Conservation (phyloP, 2,329 filamentous ascomycete genomes). For the Cercospora sesami region DNA sequence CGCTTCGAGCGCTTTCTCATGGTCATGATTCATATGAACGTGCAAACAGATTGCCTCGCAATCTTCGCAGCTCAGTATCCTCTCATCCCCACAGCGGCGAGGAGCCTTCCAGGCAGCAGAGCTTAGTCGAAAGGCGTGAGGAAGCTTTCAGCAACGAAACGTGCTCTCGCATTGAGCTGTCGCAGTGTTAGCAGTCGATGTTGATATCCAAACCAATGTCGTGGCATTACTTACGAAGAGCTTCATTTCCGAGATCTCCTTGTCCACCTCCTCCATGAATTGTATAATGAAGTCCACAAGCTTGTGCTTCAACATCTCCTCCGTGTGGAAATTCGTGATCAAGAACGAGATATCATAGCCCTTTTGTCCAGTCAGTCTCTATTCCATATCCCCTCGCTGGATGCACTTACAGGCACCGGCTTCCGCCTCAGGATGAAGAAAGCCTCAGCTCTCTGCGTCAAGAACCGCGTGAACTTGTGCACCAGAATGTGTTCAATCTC, state of each 20-base stretch:
- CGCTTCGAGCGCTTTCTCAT: background rate
- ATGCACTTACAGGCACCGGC: conserved; percentile 73
- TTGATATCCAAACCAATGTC: background rate
- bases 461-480: conserved; percentile 96
- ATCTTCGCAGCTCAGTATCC: background rate
- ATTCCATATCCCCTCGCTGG: background rate
- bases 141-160: conserved; percentile 98
- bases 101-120: background rate
- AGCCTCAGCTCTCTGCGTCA: conserved; percentile 92
- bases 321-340: conserved; percentile 98
- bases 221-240: conserved; percentile 72
- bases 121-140: conserved; percentile 66
- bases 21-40: conserved; percentile 5
- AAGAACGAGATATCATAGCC: conserved; percentile 98
- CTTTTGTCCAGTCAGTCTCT: conserved; percentile 47
- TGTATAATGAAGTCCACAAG: conserved; percentile 98
- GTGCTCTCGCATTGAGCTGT: conserved; percentile 90
- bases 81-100: background rate
- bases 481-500: conserved; percentile 98
- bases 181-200: conserved; percentile 33
- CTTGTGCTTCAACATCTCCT: conserved; percentile 98
- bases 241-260: conserved; percentile 99
- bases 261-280: conserved; percentile 99
- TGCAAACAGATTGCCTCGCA: background rate
- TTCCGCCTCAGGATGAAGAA: conserved; percentile 97